phyloP scores from a whole-genome alignment of 2,329 filamentous ascomycete genomes.

The Ophiostoma angusticollis region DNA sequence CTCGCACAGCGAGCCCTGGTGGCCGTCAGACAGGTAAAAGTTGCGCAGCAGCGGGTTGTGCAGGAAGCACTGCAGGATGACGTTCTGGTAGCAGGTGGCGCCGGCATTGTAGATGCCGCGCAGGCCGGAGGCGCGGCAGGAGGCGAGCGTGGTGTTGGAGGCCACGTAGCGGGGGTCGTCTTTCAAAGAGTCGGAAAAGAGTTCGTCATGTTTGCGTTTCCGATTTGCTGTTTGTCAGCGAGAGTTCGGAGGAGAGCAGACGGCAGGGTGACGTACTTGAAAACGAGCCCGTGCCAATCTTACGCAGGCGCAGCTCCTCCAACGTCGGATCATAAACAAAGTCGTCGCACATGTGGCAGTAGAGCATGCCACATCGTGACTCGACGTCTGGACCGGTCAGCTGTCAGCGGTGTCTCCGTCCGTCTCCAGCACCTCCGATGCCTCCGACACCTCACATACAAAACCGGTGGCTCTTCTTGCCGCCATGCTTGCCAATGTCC shows the following conservation, averaged over 20 bases:
- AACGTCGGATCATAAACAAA: constrained; percentile 73
- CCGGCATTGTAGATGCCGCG: constrained; percentile 94
- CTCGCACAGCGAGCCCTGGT: constrained; percentile 63
- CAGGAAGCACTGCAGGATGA: constrained; percentile 83
- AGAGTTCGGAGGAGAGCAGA: not conserved
- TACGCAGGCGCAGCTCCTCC: constrained; percentile 59
- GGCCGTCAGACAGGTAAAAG: constrained; percentile 84
- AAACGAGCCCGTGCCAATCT: constrained; percentile 54
- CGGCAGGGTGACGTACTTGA: constrained; percentile 38
- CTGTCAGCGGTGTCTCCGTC: too few species aligned
- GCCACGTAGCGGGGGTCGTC: constrained; percentile 68
- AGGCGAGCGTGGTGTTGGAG: constrained; percentile 60
- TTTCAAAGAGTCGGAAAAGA: constrained; percentile 48
- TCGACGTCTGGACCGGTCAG: constrained; percentile 58
- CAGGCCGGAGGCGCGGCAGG: constrained; percentile 62
- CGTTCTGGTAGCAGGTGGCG: constrained; percentile 97
- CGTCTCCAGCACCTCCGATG: not conserved
- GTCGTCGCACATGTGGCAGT: constrained; percentile 72
- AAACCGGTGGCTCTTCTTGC: constrained; percentile 58
- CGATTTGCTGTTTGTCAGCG: constrained; percentile 31
- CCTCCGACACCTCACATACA: constrained; percentile 35
- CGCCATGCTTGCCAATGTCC: constrained; percentile 53
- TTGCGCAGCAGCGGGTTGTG: constrained; percentile 87
- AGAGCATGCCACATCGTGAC: constrained; percentile 60
- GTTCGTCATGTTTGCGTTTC: constrained; percentile 65